Percentiles rank a stretch among this genome's conserved stretches.
These are phyloP conservation scores for Pseudocercospora vitis DNA, from an alignment of 2,329 filamentous ascomycete genomes.

Conservation along the genomic window DNA sequence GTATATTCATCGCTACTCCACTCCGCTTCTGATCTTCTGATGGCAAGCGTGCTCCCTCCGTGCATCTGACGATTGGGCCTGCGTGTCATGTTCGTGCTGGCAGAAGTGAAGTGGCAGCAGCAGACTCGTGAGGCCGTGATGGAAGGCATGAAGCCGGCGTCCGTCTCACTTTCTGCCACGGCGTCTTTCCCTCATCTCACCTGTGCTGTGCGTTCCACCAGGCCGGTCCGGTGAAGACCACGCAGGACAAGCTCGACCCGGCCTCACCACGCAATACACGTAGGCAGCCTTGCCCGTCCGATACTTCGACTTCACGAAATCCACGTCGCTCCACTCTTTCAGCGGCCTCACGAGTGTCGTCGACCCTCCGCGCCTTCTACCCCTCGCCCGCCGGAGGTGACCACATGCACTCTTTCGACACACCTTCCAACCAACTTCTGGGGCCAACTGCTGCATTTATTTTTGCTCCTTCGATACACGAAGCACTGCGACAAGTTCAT, in stretches of 20 bases:
- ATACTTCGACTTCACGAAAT: neutral
- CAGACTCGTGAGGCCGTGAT: neutral
- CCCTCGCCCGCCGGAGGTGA: neutral
- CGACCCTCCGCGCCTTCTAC: neutral
- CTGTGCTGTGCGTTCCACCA: neutral
- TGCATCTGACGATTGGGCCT: too few species aligned
- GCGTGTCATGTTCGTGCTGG: neutral
- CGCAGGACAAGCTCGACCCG: neutral
- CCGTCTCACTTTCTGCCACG: neutral
- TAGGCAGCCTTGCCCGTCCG: neutral
- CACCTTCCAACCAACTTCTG: neutral
- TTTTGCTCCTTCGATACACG: too few species aligned
- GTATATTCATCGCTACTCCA: too few species aligned
- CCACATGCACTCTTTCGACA: neutral
- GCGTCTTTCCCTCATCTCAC: neutral
- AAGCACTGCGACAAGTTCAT: too few species aligned
- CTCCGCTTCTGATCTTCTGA: too few species aligned
- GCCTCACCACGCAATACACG: neutral
- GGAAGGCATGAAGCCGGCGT: neutral
- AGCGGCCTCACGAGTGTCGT: neutral
- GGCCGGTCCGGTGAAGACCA: neutral
- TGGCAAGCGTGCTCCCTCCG: too few species aligned
- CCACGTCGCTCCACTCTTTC: neutral
- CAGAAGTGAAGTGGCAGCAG: neutral
- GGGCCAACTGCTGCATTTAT: too few species aligned